Evolutionary conservation across 352 stramenopile species (phyloP).

Genomic region (Thraustochytrium striatum): DNA sequence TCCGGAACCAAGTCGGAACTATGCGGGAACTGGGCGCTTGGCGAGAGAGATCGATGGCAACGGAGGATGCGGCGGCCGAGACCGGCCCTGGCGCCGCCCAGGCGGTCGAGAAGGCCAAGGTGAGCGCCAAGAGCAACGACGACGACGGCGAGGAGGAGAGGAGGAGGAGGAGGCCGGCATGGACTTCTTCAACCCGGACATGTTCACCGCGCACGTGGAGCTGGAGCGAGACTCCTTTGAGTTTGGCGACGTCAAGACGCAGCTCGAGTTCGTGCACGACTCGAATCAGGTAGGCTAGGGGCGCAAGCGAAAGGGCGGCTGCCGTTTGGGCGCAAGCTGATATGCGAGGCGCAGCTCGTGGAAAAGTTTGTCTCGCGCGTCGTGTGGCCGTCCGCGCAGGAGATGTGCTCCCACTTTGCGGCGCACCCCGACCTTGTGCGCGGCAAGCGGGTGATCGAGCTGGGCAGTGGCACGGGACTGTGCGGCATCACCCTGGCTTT

Average conservation of each 20-base stretch:
- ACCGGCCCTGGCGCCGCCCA: too few relatives aligned
- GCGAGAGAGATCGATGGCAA: too few relatives aligned
- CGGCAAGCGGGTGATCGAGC: conserved; percentile 61
- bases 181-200: conserved; percentile 34
- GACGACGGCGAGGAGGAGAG: neutral
- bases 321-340: neutral
- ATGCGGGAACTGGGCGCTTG: too few relatives aligned
- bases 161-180: conserved; percentile 22
- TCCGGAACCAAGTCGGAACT: too few relatives aligned
- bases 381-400: conserved; percentile 33
- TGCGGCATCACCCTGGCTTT: conserved; percentile 27
- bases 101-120: too few relatives aligned
- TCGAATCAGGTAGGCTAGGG: neutral
- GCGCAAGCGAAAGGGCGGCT: neutral
- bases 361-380: conserved; percentile 45
- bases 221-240: conserved; percentile 1
- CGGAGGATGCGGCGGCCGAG: too few relatives aligned
- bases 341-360: conserved; percentile 7
- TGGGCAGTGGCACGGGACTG: conserved; percentile 63
- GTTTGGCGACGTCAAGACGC: neutral
- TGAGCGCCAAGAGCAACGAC: too few relatives aligned
- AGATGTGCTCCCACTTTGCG: conserved; percentile 56
- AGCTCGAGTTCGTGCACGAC: neutral
- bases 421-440: conserved; percentile 59
- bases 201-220: conserved; percentile 35